These are phyloP conservation scores for Vigna reflexopilosa DNA, from an alignment of 306 rosid genomes.

Conservation along the genomic window DNA sequence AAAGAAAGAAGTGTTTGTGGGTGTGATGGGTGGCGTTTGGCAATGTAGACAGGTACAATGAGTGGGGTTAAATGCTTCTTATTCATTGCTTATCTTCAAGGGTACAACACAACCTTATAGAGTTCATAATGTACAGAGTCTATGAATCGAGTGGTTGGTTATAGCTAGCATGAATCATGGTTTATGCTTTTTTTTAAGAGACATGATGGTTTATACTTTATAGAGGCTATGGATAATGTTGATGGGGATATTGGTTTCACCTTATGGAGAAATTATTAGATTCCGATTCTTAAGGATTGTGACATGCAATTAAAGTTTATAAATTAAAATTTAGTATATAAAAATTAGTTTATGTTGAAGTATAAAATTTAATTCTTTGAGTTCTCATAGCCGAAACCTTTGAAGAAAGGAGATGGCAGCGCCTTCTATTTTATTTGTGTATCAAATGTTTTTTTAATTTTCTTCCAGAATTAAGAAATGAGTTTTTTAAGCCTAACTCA, in stretches of 20 bases:
- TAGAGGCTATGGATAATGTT: slow-evolving; percentile 2
- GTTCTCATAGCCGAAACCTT: no score
- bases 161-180: neutral
- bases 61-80: neutral
- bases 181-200: neutral
- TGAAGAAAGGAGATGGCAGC: no score
- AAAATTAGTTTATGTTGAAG: no score
- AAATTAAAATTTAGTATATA: no score
- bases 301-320: no score
- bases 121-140: neutral
- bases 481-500: no score
- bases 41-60: slow-evolving; percentile 16
- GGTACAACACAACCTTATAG: neutral
- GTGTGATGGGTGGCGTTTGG: slow-evolving; percentile 9
- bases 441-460: no score
- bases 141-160: neutral
- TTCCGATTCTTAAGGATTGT: no score
- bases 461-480: no score
- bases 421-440: no score
- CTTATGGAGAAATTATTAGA: no score
- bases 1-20: neutral
- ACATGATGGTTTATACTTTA: neutral
- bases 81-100: neutral
- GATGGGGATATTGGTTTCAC: neutral
- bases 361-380: no score